Evolutionary conservation across 106 monocot species (phyloP).

Genomic region (Triglochin maritima): DNA sequence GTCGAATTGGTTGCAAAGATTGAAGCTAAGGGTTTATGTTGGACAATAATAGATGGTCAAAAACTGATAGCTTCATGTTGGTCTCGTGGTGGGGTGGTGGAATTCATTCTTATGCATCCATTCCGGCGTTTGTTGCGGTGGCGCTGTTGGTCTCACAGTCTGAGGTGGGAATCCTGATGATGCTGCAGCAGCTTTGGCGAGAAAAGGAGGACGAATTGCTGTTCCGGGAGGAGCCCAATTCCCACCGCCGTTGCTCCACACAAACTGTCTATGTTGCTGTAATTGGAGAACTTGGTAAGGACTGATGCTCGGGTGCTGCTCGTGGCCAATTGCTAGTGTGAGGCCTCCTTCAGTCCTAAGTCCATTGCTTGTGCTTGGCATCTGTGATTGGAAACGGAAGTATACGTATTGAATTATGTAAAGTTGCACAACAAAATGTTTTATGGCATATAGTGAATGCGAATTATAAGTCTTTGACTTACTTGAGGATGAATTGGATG

Average conservation of each 20-base stretch:
- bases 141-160: neutral
- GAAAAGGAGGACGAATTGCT: neutral
- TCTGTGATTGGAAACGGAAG: too few species aligned
- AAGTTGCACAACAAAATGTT: too few species aligned
- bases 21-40: too few species aligned
- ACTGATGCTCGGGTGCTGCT: neutral
- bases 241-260: neutral
- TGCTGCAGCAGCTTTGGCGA: conserved; percentile 10
- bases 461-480: neutral
- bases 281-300: neutral
- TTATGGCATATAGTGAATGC: too few species aligned
- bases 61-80: neutral
- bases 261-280: neutral
- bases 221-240: neutral
- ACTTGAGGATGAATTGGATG: neutral
- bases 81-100: neutral
- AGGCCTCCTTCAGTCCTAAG: neutral
- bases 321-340: neutral
- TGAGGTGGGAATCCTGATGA: conserved; percentile 15
- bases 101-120: conserved; percentile 13
- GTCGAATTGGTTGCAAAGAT: too few species aligned
- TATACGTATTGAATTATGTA: too few species aligned
- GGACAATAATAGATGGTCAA: neutral
- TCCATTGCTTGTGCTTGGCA: neutral
- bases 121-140: neutral